Base-by-base conservation (phyloP, 805 yeast genomes). In the Candida verbasci region DNA sequence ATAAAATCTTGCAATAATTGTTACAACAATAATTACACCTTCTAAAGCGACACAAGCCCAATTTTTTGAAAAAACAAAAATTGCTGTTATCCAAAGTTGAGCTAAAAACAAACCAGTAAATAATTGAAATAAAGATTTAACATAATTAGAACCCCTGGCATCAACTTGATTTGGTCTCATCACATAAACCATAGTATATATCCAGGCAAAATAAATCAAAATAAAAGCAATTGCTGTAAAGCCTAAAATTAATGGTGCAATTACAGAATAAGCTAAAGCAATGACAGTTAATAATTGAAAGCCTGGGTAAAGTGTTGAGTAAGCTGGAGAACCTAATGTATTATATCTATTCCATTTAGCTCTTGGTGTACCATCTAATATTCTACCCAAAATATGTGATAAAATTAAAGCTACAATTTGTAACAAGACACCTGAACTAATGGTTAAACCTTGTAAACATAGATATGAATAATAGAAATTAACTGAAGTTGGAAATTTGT, bases 351-450 rank as follows among this genome's bases (percentile, higher is more conserved):
- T 76, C 96, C 96, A 91, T 66, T 82, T 85, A 62, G 86, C 81
- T 64, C 97, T 80, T 43, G 97, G 97, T 5, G 97, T 87, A 37
- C 74, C 72, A 57, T 88, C 96, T 42, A 93, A 71, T 16, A 87
- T 41, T 45, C 66, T 67, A 21, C 93, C 86, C 41, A 89, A 66
- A 24, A 82, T 64, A 53, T 83, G 80, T 35, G 84, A 80, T 45
- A 89, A 66, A 37, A 85, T 70, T 50, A 93, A 68, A 2, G 80
- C 75, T 27, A 81, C 88, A 38, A 86, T 58, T 62, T 87, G 96
- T 41, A 86, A 71, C 35, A 93, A 60, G 23, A 79, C 65, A 43
- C 86, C 86, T n/a, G 89, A 78, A 24, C 94, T 78, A 34, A 82
- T 65, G 3, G 88, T 65, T 46, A 91, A 68, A 38, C 96, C 97